Conservation (phyloP, 2,329 filamentous ascomycete genomes). For the Bipolaris gigantea region DNA sequence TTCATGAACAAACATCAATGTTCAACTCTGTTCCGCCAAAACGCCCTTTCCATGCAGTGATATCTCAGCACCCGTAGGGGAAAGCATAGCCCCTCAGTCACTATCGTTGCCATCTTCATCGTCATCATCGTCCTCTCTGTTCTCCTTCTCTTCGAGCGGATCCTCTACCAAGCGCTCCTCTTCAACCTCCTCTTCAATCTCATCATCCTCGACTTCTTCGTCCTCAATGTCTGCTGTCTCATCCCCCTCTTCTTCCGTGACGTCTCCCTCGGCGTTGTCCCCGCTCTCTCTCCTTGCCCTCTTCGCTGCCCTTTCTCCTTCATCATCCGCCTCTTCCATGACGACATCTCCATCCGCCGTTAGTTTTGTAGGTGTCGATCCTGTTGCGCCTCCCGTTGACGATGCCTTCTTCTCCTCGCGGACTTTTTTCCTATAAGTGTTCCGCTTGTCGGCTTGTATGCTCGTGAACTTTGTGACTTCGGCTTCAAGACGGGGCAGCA, state of each 20-base stretch:
- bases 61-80: background rate
- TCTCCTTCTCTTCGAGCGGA: conserved; percentile 49
- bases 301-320: conserved; percentile 53
- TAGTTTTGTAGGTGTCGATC: conserved; percentile 2
- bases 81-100: conserved; percentile 27
- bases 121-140: conserved; percentile 49
- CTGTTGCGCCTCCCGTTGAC: background rate
- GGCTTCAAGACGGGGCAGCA: conserved; percentile 70
- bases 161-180: conserved; percentile 55
- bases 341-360: conserved; percentile 4
- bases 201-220: conserved; percentile 57
- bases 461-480: conserved; percentile 78
- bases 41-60: conserved; percentile 36
- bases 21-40: conserved; percentile 13
- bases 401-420: conserved; percentile 61
- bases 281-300: conserved; percentile 47
- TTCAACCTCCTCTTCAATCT: conserved; percentile 57
- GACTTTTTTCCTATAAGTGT: conserved; percentile 69
- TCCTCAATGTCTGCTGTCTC: conserved; percentile 51
- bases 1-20: background rate
- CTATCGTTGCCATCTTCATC: conserved; percentile 59
- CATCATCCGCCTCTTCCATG: conserved; percentile 30
- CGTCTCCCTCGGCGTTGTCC: conserved; percentile 45
- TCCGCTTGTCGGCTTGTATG: conserved; percentile 73
- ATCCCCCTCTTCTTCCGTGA: conserved; percentile 44